These are phyloP conservation scores for Psilocybe cubensis DNA, from an alignment of 768 basidiomycete genomes.

Conservation along the genomic window DNA sequence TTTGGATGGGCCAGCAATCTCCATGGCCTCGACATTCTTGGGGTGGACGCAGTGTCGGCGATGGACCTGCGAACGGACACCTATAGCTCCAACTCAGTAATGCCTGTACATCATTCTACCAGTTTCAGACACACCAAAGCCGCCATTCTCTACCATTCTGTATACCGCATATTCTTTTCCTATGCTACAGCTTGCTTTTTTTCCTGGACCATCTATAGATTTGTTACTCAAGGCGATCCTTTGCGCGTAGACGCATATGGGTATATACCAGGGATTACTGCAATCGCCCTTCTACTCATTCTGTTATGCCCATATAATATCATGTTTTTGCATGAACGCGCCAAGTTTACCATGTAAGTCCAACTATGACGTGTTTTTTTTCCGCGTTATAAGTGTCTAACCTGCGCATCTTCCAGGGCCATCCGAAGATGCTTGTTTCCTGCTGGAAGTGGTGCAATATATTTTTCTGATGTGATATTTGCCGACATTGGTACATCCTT, in stretches of 20 bases:
- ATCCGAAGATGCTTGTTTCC: conserved; percentile 76
- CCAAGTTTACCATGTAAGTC: conserved; percentile 78
- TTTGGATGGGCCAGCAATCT: conserved; percentile 94
- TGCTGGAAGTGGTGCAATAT: conserved; percentile 60
- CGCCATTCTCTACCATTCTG: conserved; percentile 53
- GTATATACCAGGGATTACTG: conserved; percentile 73
- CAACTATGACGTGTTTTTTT: conserved; percentile 5
- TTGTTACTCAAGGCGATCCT: conserved; percentile 58
- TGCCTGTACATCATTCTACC: conserved; percentile 29
- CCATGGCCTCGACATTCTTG: conserved; percentile 75
- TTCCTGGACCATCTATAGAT: conserved; percentile 74
- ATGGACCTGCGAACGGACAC: conserved; percentile 64
- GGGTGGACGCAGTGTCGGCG: conserved; percentile 72
- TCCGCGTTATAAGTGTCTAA: not conserved
- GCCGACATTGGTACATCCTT: conserved; percentile 97
- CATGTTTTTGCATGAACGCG: conserved; percentile 71
- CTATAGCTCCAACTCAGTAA: conserved; percentile 25
- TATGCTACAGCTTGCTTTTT: conserved; percentile 65
- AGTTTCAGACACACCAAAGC: conserved; percentile 41
- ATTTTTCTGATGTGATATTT: conserved; percentile 91
- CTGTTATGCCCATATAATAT: conserved; percentile 72
- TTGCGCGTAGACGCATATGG: conserved; percentile 74
- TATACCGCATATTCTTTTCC: conserved; percentile 68
- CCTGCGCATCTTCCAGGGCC: conserved; percentile 47
- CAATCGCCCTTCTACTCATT: conserved; percentile 55